phyloP scores from a whole-genome alignment of 1,284 basidiomycete genomes.

The Tylopilus sp. region DNA sequence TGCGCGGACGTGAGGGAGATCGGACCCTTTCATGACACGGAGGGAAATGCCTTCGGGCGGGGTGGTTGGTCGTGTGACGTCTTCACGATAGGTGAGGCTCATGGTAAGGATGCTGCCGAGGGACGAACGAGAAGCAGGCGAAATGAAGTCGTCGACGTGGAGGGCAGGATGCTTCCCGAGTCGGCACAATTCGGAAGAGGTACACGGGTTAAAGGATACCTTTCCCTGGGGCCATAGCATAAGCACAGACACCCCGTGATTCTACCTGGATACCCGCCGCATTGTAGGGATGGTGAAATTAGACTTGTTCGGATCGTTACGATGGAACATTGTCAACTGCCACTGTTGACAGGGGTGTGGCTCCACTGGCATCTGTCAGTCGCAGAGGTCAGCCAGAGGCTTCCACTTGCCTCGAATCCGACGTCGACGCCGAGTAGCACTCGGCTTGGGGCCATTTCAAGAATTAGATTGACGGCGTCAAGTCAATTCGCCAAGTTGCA shows the following conservation, averaged over 20 bases:
- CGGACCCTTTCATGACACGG: constrained; percentile 37
- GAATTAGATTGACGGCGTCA: neutral
- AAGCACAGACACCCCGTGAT: neutral
- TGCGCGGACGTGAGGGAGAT: constrained; percentile 43
- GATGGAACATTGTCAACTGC: neutral
- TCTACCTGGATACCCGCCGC: neutral
- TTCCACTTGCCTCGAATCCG: neutral
- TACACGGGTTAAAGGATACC: neutral
- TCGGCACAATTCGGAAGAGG: constrained; percentile 21
- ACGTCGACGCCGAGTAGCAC: neutral
- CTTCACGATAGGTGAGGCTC: constrained; percentile 1
- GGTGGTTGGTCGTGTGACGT: neutral
- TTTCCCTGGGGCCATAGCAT: neutral
- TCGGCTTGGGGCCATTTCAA: neutral
- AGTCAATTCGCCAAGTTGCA: neutral
- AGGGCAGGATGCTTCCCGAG: neutral
- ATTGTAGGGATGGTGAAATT: neutral
- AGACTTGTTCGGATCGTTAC: neutral
- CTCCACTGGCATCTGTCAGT: neutral
- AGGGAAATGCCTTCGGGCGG: constrained; percentile 22
- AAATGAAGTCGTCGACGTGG: neutral
- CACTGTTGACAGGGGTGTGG: neutral
- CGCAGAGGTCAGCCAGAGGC: neutral
- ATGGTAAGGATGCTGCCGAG: constrained; percentile 9
- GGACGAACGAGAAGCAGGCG: neutral